A percentile compares a stretch with the other conserved stretches of the same genome.
Evolutionary conservation across 371 early-diverging fungal species (phyloP).

Genomic region (Mucor mucedo): DNA sequence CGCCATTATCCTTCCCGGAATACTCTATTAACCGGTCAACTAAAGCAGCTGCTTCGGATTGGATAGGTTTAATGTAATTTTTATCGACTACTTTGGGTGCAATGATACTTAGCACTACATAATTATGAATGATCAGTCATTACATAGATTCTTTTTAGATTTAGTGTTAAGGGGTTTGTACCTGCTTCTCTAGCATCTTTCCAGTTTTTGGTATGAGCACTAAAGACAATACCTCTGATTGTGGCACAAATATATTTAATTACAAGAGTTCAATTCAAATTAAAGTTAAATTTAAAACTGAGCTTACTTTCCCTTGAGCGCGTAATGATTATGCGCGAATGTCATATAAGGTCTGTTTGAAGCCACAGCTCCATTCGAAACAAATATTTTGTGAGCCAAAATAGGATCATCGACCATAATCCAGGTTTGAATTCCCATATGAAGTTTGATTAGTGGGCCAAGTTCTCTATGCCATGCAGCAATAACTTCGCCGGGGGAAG

Average conservation of each 20-base stretch:
- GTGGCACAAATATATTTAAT: no score
- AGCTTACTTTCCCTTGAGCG: constrained; percentile 17
- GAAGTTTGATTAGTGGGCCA: constrained; percentile 19
- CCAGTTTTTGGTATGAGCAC: no score
- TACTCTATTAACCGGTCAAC: neutral
- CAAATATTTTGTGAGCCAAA: constrained; percentile 28
- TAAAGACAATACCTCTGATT: no score
- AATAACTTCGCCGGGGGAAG: constrained; percentile 7
- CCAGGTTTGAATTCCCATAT: constrained; percentile 25
- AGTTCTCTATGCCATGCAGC: constrained; percentile 23
- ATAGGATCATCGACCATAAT: constrained; percentile 13
- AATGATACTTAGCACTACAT: no score
- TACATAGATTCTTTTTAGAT: no score
- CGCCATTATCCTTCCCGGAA: neutral
- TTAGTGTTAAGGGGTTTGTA: no score
- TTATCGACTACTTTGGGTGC: no score
- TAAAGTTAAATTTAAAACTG: no score
- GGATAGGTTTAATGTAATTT: neutral
- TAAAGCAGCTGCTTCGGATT: constrained; percentile 4
- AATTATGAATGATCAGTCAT: no score
- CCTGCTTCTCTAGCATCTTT: no score
- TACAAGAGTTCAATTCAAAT: no score
- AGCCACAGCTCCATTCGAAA: constrained; percentile 12
- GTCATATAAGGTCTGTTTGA: constrained; percentile 12
- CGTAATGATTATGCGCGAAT: constrained; percentile 5